Evolutionary conservation across 2,329 filamentous ascomycete genomes (phyloP), one percentile per base, ranked within the genome.

Genomic region (Emergomyces orientalis): DNA sequence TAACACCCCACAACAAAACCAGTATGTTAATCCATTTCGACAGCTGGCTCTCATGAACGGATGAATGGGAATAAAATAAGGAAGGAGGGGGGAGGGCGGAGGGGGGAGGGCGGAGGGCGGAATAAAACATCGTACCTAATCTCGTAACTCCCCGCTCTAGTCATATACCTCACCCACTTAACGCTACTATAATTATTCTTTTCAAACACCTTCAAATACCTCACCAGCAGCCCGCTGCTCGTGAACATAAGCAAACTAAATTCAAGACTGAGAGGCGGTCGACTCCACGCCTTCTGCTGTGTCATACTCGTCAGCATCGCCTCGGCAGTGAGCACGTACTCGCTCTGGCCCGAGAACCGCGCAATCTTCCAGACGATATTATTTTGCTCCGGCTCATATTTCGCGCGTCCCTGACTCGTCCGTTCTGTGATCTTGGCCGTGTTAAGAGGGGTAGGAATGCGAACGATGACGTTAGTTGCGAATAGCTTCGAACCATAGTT

Each of bases 161-260:
- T 99, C 94, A 99, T 97, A 77, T 99, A 99, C 70, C 94, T 82
- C 70, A 99, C 94, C 94, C 94, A 99, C 77, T 99, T 99, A 58
- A 99, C 94, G 73, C 91, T 96, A 66, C 90, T 95, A 75, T 99
- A 99, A 77, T 97, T 97, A 77, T 86, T 94, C 86, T 99, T 99
- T 80, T 99, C 94, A 79, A 99, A 99, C 1, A 99, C 94, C 79
- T 99, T 99, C 63, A 99, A 78, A 75, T 99, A 99, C 59, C 95
- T 82, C 63, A 99, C 94, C 67, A 99, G 74, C 72, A 99, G 75
- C 0, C 94, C 94, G 0, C 89, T 95, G 73, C 91, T 96, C 25
- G 94, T 99, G 74, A 99, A 99, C 95, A 99, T 99, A 71, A 99
- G 82, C 71, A 99, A 77, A 66, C 89, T 94, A 73, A 99, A 99